These are phyloP conservation scores for Penicillium maclennaniae DNA, from an alignment of 495 filamentous ascomycete species.

Conservation along the genomic window DNA sequence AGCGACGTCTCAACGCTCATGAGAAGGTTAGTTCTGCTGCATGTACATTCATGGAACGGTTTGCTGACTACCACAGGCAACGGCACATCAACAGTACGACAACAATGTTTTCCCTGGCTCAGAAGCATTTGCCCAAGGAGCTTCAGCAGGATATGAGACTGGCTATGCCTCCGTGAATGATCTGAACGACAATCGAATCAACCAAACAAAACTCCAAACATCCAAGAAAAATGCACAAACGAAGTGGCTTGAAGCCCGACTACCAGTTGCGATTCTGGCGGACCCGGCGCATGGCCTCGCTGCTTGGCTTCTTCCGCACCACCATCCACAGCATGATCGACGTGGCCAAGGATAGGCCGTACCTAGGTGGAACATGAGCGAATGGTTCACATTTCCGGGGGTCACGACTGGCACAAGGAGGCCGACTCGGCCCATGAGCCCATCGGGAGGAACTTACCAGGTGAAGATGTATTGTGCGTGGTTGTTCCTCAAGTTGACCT, in stretches of 20 bases:
- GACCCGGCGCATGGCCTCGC: slow-evolving; percentile 65
- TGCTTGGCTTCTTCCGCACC: slow-evolving; percentile 71
- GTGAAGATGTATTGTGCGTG: slow-evolving; percentile 98
- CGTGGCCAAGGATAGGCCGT: slow-evolving; percentile 79
- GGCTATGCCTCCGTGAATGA: slow-evolving; percentile 51
- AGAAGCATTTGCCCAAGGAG: slow-evolving; percentile 76
- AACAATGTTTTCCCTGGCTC: slow-evolving; percentile 78
- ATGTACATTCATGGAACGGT: slow-evolving; percentile 1
- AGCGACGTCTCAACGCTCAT: slow-evolving; percentile 76
- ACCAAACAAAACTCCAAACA: slow-evolving; percentile 22
- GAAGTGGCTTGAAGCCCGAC: slow-evolving; percentile 11
- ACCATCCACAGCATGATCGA: slow-evolving; percentile 95
- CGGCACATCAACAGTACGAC: slow-evolving; percentile 66
- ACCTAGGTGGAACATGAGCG: slow-evolving; percentile 56
- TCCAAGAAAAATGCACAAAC: slow-evolving; percentile 12
- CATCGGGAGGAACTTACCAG: slow-evolving; percentile 58
- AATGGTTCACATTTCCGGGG: background rate
- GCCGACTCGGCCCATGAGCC: background rate
- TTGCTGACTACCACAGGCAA: slow-evolving; percentile 58
- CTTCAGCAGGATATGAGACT: slow-evolving; percentile 78
- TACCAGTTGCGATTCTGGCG: slow-evolving; percentile 81
- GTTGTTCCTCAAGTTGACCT: slow-evolving; percentile 93
- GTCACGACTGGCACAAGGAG: background rate
- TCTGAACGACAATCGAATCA: slow-evolving; percentile 11
- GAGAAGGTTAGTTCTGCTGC: slow-evolving; percentile 56